A percentile compares a stretch with the other conserved stretches of the same genome.
These are phyloP conservation scores for Nothophoma quercina DNA, from an alignment of 2,329 filamentous ascomycete genomes.

Conservation along the genomic window DNA sequence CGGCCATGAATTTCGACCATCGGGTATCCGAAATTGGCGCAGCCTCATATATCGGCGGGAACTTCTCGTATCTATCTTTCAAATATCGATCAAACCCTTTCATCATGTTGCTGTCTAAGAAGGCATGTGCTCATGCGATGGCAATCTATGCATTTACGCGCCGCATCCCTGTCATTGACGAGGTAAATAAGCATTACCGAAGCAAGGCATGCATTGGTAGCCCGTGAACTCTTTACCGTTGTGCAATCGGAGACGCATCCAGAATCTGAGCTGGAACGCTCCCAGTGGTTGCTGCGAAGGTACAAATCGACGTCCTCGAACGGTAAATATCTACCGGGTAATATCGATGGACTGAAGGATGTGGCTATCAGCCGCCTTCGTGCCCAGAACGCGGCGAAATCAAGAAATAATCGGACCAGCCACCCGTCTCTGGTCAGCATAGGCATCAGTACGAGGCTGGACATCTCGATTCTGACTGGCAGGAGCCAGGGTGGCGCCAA, in stretches of 20 bases:
- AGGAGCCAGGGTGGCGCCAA: not conserved
- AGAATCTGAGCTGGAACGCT: not conserved
- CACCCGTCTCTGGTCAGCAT: conserved; percentile 5
- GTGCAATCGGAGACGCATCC: not conserved
- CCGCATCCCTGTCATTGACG: not conserved
- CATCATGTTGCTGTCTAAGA: not conserved
- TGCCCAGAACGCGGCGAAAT: not conserved
- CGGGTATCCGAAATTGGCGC: not conserved
- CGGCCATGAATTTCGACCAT: not conserved
- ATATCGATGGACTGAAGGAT: conserved; percentile 3
- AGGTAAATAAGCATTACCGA: conserved; percentile 1
- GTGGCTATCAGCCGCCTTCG: not conserved
- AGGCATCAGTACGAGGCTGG: conserved; percentile 7
- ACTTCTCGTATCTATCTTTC: not conserved
- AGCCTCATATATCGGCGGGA: not conserved
- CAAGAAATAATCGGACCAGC: conserved; percentile 3
- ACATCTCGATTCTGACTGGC: not conserved
- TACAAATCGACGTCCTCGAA: not conserved
- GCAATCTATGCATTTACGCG: not conserved
- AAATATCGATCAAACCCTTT: not conserved
- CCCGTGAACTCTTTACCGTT: not conserved
- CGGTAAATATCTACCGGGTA: not conserved
- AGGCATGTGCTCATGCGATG: not conserved
- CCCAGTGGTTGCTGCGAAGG: not conserved
- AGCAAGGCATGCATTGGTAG: conserved; percentile 1